Base-by-base conservation (phyloP, 495 filamentous ascomycete genomes). In the Letharia columbiana region DNA sequence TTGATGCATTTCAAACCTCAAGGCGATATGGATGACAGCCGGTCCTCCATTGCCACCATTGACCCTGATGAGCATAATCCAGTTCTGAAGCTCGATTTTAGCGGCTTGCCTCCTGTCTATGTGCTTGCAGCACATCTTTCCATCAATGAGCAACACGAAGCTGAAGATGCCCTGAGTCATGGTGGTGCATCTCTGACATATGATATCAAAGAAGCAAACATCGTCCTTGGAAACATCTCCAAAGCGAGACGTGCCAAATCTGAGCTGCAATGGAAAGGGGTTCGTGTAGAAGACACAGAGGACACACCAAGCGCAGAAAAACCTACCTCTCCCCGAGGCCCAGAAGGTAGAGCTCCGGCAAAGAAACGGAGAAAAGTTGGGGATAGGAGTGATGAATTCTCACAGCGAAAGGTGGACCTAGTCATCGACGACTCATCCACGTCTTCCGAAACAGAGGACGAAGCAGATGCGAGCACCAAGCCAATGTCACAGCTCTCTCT, bases 61-160 rank as follows among this genome's bases (percentile, higher is more conserved):
- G 18, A 60, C 39, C 56, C 31, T 4, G 3, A 39, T n/a, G 40
- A 17, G 50, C 39, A 54, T 41, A 45, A 61, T 57, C 35, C 20
- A 58, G 7, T 61, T 11, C 52, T 33, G 9, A 60, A 61, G 15
- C 64, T 70, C 13, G 66, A 69, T 58, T 73, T 84, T 5, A 78
- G 71, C 33, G 60, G 61, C 45, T 81, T 92, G 56, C 91, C 93
- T 8, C 76, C 85, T 10, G 86, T 92, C 15, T 93, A 85, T 66
- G 82, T 98, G 54, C 83, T 96, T 0, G 77, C 87, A 9, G 84
- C 88, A 12, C 86, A 92, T 68, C 79, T 96, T 17, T 75, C 79
- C 0, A 73, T 82, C 20, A 78, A 87, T 6, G 80, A 86, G 62
- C 75, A 89, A 23, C 83, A 88, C 60, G 73, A 80, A 41, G 66